Evolutionary conservation across 495 filamentous ascomycete genomes (phyloP).

Genomic region (Ramalina peruviana): DNA sequence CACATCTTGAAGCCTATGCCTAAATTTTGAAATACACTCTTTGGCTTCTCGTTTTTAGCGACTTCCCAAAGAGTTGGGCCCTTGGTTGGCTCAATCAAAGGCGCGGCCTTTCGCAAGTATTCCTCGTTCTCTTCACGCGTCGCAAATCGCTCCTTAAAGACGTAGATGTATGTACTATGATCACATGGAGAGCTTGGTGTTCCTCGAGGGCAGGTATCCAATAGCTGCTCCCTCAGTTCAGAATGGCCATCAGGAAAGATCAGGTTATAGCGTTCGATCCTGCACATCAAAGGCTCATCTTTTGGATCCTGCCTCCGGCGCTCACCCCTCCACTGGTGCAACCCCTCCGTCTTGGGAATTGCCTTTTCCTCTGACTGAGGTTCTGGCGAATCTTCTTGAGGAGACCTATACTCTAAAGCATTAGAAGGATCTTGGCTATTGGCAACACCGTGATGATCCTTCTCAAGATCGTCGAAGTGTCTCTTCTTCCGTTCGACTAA

Average conservation of each 20-base stretch:
- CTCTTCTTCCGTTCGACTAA: no score
- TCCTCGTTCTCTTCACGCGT: not conserved
- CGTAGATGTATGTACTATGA: not conserved
- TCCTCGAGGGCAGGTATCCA: conserved; percentile 3
- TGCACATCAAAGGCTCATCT: conserved; percentile 9
- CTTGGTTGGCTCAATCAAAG: not conserved
- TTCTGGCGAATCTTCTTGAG: no score
- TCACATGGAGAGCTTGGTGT: conserved; percentile 6
- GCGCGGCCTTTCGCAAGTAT: not conserved
- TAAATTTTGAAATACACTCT: not conserved
- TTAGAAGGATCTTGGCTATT: no score
- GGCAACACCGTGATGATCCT: no score
- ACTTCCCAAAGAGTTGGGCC: not conserved
- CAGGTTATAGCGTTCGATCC: conserved; percentile 9
- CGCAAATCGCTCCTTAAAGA: not conserved
- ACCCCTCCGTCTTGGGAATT: no score
- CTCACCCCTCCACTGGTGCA: no score
- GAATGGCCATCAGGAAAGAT: conserved; percentile 8
- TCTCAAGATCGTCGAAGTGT: no score
- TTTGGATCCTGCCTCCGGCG: not conserved
- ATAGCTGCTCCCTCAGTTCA: conserved; percentile 1
- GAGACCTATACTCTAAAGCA: no score
- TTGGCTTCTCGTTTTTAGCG: not conserved
- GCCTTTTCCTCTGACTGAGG: no score
- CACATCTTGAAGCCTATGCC: conserved; percentile 2